Evolutionary conservation across 352 stramenopile species (phyloP), one percentile per base, ranked within the genome.

Genomic region (Globisporangium paroecandrum): DNA sequence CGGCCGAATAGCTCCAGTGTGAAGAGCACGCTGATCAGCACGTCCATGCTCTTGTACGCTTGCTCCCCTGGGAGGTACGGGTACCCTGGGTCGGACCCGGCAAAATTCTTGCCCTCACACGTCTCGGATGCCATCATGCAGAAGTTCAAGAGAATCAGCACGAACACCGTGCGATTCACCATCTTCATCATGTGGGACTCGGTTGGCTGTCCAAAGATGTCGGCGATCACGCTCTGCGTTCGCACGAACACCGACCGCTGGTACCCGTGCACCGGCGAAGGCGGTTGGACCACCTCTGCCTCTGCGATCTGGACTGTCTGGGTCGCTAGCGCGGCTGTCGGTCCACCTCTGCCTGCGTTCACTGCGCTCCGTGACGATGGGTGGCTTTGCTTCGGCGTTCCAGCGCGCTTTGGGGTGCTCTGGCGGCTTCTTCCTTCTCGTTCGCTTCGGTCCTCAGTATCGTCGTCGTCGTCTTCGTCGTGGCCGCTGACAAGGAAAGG

Each of bases 101-200:
- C 70, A 43, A 76, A 65, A 62, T 89, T 88, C 12, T 75, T 72
- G 0, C 86, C 86, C 54, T 92, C 83, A 34, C 80, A 90, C 6
- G 83, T 92, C 67, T 89, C 70, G 6, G 85, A 71, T 9, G 82
- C 79, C n/a, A 92, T 71, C 13, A 75, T 55, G 1, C 49, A 61
- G 49, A 82, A 80, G 46, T 80, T 85, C 15, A 87, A 4, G 15
- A 90, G 59, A 57, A 92, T 90, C 43, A 77, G 70, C 34, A 85
- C 47, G 63, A 89, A 89, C 7, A 86, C 72, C 3, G 76, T n/a
- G 12, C 72, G 69, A 25, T 89, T 73, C 5, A 86, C 69, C 4
- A 81, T 66, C 47, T 72, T 74, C 0, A 69, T 65, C 62, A 75
- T 79, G 13, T 74, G 22, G 1, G 79, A 83, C 27, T 81, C 77